phyloP scores from a whole-genome alignment of 345 rosid genomes.

The Rubroshorea leprosula region DNA sequence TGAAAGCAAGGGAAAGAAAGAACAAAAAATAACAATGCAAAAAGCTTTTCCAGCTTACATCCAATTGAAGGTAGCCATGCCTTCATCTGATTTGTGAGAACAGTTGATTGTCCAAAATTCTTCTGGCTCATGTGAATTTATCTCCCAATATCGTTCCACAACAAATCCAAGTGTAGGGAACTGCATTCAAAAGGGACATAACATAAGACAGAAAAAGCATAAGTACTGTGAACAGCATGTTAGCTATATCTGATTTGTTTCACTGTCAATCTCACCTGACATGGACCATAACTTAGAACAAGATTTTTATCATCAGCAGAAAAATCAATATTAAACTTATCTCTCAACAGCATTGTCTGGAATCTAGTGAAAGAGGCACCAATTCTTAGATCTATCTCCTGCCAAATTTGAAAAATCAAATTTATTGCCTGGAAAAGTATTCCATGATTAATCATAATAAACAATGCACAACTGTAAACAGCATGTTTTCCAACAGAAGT shows the following conservation, averaged over 20 bases:
- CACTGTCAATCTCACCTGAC: slow-evolving; percentile 54
- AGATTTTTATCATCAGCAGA: slow-evolving; percentile 74
- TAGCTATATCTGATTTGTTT: neutral
- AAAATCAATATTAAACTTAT: slow-evolving; percentile 65
- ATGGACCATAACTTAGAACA: slow-evolving; percentile 95
- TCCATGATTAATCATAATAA: slow-evolving; percentile 1
- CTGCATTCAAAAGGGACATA: slow-evolving; percentile 31
- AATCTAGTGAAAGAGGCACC: slow-evolving; percentile 98
- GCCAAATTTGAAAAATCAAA: slow-evolving; percentile 3
- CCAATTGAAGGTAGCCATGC: slow-evolving; percentile 76
- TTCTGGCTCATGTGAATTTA: slow-evolving; percentile 94
- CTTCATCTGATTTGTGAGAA: slow-evolving; percentile 74
- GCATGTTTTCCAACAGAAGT: slow-evolving; percentile 1
- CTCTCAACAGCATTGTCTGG: slow-evolving; percentile 86
- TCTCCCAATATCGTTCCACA: slow-evolving; percentile 94
- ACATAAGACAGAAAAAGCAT: slow-evolving; percentile 17
- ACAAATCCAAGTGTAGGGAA: slow-evolving; percentile 96
- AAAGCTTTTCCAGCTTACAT: slow-evolving; percentile 41
- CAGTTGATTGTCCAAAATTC: slow-evolving; percentile 92
- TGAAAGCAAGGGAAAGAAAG: slow-evolving; percentile 9
- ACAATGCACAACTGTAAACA: slow-evolving; percentile 2
- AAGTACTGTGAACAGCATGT: slow-evolving; percentile 12
- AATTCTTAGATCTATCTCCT: slow-evolving; percentile 96
- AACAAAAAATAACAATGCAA: slow-evolving; percentile 10
- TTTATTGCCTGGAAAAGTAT: neutral